A percentile compares a stretch with the other conserved stretches of the same genome.
phyloP scores from a whole-genome alignment of 495 filamentous ascomycete genomes.

The Penicillium coffeae region DNA sequence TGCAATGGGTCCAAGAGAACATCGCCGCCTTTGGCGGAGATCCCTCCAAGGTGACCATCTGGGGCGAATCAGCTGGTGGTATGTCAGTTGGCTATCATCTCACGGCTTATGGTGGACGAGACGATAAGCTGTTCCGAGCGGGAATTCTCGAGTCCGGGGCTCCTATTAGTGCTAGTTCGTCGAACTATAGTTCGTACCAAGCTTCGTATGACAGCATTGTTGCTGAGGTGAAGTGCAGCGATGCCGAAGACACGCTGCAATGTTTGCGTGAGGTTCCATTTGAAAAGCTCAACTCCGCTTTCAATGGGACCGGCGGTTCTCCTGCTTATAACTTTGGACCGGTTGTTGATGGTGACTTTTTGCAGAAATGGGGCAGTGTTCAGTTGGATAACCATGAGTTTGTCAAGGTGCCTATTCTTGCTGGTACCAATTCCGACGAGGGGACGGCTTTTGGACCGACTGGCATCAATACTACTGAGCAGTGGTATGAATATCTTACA shows the following conservation, averaged over 20 bases:
- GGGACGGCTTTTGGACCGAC: constrained; percentile 40
- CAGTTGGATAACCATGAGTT: constrained; percentile 35
- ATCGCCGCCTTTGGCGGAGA: constrained; percentile 54
- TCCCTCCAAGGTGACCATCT: constrained; percentile 61
- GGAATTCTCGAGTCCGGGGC: constrained; percentile 48
- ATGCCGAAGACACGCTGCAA: constrained; percentile 35
- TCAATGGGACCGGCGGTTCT: constrained; percentile 30
- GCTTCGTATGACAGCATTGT: constrained; percentile 39
- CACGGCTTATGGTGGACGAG: constrained; percentile 46
- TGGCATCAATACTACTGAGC: constrained; percentile 43
- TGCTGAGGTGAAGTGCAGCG: constrained; percentile 32
- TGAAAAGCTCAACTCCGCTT: constrained; percentile 35
- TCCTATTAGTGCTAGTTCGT: constrained; percentile 32
- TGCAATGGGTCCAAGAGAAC: constrained; percentile 59
- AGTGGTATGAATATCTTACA: constrained; percentile 43
- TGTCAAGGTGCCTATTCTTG: constrained; percentile 46
- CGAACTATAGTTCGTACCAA: constrained; percentile 32
- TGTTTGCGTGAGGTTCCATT: constrained; percentile 48
- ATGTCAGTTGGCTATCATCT: constrained; percentile 51
- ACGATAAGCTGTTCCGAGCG: constrained; percentile 41
- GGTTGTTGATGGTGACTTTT: constrained; percentile 50
- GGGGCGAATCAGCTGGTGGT: constrained; percentile 62
- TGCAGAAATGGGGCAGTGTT: constrained; percentile 34
- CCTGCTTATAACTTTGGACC: constrained; percentile 38
- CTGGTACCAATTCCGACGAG: constrained; percentile 49